Conservation (phyloP, 805 yeast species). For the Ogataea haglerorum region DNA sequence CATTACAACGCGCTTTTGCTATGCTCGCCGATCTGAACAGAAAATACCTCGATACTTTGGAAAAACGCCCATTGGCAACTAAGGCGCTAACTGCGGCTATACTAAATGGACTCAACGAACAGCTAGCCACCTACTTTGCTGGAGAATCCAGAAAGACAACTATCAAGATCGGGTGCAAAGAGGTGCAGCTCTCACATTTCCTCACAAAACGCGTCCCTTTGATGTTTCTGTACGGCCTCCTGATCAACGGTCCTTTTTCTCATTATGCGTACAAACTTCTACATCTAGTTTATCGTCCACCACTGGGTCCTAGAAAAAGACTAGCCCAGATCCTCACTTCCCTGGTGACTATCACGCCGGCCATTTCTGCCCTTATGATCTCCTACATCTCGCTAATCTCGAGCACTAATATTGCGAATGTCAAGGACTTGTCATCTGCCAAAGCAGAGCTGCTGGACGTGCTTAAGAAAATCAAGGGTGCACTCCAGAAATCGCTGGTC, state of each 20-base stretch:
- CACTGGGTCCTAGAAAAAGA: constrained; percentile 38
- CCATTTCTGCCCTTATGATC: constrained; percentile 45
- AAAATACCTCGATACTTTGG: constrained; percentile 37
- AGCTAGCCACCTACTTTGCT: constrained; percentile 49
- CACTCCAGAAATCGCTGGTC: constrained; percentile 42
- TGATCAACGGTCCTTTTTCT: constrained; percentile 54
- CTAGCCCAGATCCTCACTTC: constrained; percentile 49
- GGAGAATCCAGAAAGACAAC: constrained; percentile 38
- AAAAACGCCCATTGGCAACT: constrained; percentile 53
- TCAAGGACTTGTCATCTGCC: constrained; percentile 8
- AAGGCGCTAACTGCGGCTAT: constrained; percentile 56
- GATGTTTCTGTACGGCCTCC: constrained; percentile 54
- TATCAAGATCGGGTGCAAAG: constrained; percentile 14
- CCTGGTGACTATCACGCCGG: constrained; percentile 54
- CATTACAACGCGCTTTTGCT: neutral
- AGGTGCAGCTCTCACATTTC: constrained; percentile 36
- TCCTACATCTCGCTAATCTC: constrained; percentile 53
- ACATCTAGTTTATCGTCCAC: constrained; percentile 42
- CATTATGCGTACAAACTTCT: constrained; percentile 51
- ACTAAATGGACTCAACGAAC: constrained; percentile 55
- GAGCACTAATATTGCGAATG: constrained; percentile 11
- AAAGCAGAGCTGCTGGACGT: constrained; percentile 15
- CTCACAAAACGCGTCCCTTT: constrained; percentile 45
- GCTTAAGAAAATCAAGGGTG: constrained; percentile 22
- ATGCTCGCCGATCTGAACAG: constrained; percentile 13